Percentiles rank a stretch among this genome's conserved stretches.
phyloP scores from a whole-genome alignment of 164 flowering plant species.

The Magnolia officinalis region DNA sequence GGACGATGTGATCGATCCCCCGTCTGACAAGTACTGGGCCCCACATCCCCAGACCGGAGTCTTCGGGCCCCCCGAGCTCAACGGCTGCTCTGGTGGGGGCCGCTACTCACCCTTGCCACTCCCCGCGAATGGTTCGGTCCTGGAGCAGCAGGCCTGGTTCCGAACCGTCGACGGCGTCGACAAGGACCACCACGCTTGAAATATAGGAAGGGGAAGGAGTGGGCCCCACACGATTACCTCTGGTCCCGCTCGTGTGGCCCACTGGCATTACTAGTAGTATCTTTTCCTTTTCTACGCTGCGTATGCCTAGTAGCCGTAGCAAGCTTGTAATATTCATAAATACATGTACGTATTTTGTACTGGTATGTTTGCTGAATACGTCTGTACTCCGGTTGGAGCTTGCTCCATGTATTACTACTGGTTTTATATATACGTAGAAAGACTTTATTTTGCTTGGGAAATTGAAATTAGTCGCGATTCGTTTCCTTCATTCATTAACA shows the following conservation, averaged over 20 bases:
- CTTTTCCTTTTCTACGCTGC: not conserved
- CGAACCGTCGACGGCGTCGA: slow-evolving; percentile 78
- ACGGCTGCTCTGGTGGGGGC: slow-evolving; percentile 9
- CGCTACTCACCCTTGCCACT: not conserved
- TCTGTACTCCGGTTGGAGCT: not conserved
- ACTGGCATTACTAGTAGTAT: not conserved
- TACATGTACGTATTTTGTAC: not conserved
- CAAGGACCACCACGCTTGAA: slow-evolving; percentile 35
- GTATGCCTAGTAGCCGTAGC: not conserved
- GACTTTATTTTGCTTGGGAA: not conserved
- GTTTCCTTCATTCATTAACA: too few species aligned
- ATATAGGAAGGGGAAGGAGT: not conserved
- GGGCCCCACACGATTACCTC: not conserved
- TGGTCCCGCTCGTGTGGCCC: not conserved
- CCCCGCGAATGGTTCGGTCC: slow-evolving; percentile 37
- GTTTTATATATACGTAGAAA: not conserved
- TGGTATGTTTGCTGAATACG: not conserved
- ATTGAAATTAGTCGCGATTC: not conserved
- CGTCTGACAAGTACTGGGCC: slow-evolving; percentile 72
- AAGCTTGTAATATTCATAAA: not conserved
- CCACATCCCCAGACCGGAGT: slow-evolving; percentile 83
- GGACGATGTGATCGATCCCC: slow-evolving; percentile 49
- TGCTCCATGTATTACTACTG: not conserved
- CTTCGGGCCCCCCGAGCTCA: slow-evolving; percentile 60
- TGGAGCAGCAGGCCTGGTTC: slow-evolving; percentile 78